Conservation (phyloP, 768 basidiomycete genomes). For the Phanerochaete sordida region DNA sequence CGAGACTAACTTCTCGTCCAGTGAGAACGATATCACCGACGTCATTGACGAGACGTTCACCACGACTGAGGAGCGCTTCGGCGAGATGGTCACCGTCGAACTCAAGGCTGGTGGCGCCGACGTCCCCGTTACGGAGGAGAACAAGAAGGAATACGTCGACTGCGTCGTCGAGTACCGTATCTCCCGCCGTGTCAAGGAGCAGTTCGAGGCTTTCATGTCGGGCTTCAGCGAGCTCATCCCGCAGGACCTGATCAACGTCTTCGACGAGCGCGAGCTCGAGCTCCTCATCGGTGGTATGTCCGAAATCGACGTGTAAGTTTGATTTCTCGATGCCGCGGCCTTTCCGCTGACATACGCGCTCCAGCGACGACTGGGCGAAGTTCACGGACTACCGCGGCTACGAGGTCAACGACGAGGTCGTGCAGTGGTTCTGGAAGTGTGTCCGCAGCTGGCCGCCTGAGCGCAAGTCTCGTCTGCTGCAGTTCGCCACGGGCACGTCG, state of each 20-base stretch:
- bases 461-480: conserved; percentile 92
- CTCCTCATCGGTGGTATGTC: conserved; percentile 99
- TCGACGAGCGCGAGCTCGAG: conserved; percentile 97
- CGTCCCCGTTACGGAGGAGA: conserved; percentile 88
- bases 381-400: conserved; percentile 99
- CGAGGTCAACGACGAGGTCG: conserved; percentile 91
- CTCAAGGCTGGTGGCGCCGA: conserved; percentile 87
- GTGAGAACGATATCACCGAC: conserved; percentile 98
- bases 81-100: conserved; percentile 96
- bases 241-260: conserved; percentile 95
- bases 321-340: not conserved
- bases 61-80: conserved; percentile 95
- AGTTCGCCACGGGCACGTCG: conserved; percentile 96
- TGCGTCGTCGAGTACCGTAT: conserved; percentile 95
- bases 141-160: conserved; percentile 99
- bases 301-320: conserved; percentile 94
- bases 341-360: not conserved
- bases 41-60: conserved; percentile 98
- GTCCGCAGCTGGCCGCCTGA: conserved; percentile 97
- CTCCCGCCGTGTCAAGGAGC: conserved; percentile 94
- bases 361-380: conserved; percentile 95
- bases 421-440: conserved; percentile 99
- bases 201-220: conserved; percentile 99
- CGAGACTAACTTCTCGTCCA: not conserved
- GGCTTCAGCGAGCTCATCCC: conserved; percentile 99